phyloP scores from a whole-genome alignment of 257 asterid species.

The Lavandula angustifolia region DNA sequence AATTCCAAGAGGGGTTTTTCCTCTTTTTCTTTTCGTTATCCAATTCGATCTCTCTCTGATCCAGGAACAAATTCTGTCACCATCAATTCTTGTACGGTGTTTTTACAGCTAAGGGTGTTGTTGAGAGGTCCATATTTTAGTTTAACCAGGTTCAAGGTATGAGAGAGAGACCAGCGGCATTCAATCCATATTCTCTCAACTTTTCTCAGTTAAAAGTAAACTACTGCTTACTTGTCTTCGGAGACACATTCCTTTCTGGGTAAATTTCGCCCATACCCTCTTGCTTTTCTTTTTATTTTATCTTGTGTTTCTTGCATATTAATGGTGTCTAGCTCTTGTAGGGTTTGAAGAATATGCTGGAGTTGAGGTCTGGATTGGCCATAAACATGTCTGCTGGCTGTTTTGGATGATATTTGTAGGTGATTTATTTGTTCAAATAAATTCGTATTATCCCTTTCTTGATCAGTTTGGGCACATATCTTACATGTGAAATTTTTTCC shows the following conservation, averaged over 20 bases:
- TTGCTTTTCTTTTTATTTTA: conserved; percentile 41
- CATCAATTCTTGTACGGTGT: conserved; percentile 68
- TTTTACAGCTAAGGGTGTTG: conserved; percentile 86
- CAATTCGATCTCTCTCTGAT: conserved; percentile 55
- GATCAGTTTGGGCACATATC: conserved; percentile 36
- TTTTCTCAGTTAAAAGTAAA: conserved; percentile 38
- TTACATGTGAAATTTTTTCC: conserved; percentile 24
- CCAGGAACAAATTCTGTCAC: conserved; percentile 97
- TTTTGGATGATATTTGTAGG: conserved; percentile 46
- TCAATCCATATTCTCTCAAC: conserved; percentile 76
- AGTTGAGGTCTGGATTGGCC: conserved; percentile 45
- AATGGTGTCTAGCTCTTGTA: conserved; percentile 76
- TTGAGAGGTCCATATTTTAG: conserved; percentile 65
- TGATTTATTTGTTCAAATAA: conserved; percentile 8
- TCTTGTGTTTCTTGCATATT: conserved; percentile 43
- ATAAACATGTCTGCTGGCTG: conserved; percentile 53
- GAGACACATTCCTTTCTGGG: conserved; percentile 38
- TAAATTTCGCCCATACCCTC: conserved; percentile 70
- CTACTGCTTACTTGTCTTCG: conserved; percentile 54
- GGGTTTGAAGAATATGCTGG: conserved; percentile 57
- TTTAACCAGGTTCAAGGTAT: conserved; percentile 93
- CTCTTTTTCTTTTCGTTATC: conserved; percentile 58
- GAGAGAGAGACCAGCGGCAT: conserved; percentile 33
- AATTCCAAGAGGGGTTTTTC: conserved; percentile 39
- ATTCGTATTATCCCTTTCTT: conserved; percentile 24